Base-by-base conservation (phyloP, 345 rosid species). In the Iberis pinnata region DNA sequence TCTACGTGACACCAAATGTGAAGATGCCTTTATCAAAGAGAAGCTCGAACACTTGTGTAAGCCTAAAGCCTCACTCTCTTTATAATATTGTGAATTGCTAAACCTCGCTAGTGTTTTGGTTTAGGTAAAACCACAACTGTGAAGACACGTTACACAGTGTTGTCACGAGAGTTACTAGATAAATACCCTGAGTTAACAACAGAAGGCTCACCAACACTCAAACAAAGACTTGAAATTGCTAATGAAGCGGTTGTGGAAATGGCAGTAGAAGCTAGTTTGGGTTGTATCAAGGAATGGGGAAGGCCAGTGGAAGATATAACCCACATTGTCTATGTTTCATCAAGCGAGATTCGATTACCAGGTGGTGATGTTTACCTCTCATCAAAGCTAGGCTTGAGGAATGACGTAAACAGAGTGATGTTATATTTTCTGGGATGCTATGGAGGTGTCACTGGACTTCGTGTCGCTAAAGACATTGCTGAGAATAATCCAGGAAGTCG, bases 401-500 rank as follows among this genome's bases (percentile, higher is more conserved):
- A 58, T 12, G 86, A 85, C 29, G 89, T 88, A 20, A 70, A 73
- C 40, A 80, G 93, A 12, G 89, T 92, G 25, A 81, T 92, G 95
- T 78, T 92, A 3, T 88, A 92, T 64, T 92, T 92, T 39, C 81
- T 88, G 0, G 90, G 96, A 37, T 92, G 95, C 58, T 88, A 85
- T 18, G 96, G 96, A 4, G 96, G 95, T 3, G 93, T 80, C 50
- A 77, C 98, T 6, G 96, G 96, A 49, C 88, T 92, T 24, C 76
- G 96, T 15, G 96, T 92, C 3, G 96, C 95, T 46, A 92, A 92
- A 67, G 98, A 92, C 76, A 81, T 88, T 10, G 98, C 86, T 2
- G 95, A 92, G 68, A 92, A 92, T 75, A 92, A 88, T 42, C 93
- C 95, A 0, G 96, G 98, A 26, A 85, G 90, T 63, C 82, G 93